Conservation (phyloP, 2,329 filamentous ascomycete species). For the Colletotrichum sp. region DNA sequence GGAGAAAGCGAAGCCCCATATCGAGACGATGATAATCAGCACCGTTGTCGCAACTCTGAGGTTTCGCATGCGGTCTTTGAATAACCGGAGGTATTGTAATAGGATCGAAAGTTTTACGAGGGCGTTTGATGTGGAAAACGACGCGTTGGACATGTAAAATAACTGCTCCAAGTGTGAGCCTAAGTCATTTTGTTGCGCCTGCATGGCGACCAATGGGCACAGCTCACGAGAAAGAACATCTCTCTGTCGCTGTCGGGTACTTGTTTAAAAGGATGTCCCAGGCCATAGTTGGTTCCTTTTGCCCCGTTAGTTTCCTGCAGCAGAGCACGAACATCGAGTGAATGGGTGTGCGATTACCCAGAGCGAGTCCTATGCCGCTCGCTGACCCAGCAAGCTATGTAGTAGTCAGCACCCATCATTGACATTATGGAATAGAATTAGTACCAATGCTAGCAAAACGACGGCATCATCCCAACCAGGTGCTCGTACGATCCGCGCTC, state of each 20-base stretch:
- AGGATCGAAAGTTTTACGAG: neutral
- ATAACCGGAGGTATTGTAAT: constrained; percentile 2
- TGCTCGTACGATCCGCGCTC: neutral
- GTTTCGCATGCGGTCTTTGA: neutral
- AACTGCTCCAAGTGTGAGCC: neutral
- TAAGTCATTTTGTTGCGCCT: no score
- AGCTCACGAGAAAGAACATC: neutral
- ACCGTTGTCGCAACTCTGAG: neutral
- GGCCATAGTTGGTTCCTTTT: neutral
- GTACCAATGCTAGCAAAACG: neutral
- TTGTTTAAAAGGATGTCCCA: neutral
- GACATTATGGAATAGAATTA: accelerated
- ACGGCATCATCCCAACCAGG: constrained; percentile 8
- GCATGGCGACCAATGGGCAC: neutral
- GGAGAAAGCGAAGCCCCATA: neutral
- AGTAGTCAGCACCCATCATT: neutral
- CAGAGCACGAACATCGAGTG: neutral
- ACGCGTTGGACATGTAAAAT: constrained; percentile 5
- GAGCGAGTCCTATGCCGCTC: neutral
- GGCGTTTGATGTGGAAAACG: neutral
- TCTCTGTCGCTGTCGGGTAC: constrained; percentile 4
- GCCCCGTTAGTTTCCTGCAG: neutral
- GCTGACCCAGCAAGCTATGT: neutral
- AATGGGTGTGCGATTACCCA: neutral
- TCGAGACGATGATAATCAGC: neutral